Percentiles rank a stretch among this genome's conserved stretches.
phyloP scores from a whole-genome alignment of 768 basidiomycete species.

The Boletus subcaerulescens region DNA sequence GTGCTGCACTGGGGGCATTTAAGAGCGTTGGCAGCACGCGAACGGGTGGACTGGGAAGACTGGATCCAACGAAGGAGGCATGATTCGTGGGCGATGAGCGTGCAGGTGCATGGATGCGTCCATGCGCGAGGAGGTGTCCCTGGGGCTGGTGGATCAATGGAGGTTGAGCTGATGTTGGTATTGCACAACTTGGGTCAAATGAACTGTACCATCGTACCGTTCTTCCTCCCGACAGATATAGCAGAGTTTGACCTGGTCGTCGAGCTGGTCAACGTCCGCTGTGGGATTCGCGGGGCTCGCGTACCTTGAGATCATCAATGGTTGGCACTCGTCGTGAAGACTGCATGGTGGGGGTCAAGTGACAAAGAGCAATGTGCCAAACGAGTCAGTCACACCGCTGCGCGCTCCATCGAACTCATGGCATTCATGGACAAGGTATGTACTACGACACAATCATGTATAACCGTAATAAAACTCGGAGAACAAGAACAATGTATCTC shows the following conservation, averaged over 20 bases:
- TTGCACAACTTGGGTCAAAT: not conserved
- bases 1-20: slow-evolving; percentile 80
- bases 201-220: slow-evolving; percentile 38
- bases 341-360: slow-evolving; percentile 21
- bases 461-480: not conserved
- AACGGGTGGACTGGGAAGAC: slow-evolving; percentile 57
- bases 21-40: slow-evolving; percentile 57
- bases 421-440: slow-evolving; percentile 21
- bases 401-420: not conserved
- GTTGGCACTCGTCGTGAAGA: slow-evolving; percentile 28
- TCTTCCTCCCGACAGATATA: slow-evolving; percentile 83
- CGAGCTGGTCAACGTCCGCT: slow-evolving; percentile 1
- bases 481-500: not conserved
- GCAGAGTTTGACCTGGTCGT: slow-evolving; percentile 61
- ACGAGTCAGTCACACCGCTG: not conserved
- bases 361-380: not conserved
- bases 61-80: slow-evolving; percentile 82
- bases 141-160: slow-evolving; percentile 30
- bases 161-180: not conserved
- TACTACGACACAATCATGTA: slow-evolving; percentile 15
- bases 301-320: slow-evolving; percentile 34
- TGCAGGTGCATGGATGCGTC: slow-evolving; percentile 81
- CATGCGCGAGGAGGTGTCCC: slow-evolving; percentile 54
- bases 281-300: not conserved
- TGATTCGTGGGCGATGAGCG: slow-evolving; percentile 74